Percentiles rank a stretch among this genome's conserved stretches.
phyloP scores from a whole-genome alignment of 352 stramenopile species.

The Phytophthora tentaculata region DNA sequence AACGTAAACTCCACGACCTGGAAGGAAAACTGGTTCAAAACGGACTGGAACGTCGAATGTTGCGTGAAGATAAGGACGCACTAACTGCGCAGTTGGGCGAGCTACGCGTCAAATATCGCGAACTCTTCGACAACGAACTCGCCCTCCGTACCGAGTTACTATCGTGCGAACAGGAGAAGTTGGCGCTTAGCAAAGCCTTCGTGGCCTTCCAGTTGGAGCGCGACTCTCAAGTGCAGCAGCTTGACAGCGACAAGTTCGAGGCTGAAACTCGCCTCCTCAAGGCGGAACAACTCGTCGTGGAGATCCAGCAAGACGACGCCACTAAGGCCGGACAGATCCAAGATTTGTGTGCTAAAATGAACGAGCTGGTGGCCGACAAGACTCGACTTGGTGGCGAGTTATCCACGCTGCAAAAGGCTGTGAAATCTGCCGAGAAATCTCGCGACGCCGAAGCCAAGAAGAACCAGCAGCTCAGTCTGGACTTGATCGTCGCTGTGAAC shows the following conservation, averaged over 20 bases:
- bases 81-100: constrained; percentile 45
- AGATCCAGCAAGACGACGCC: constrained; percentile 65
- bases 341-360: constrained; percentile 64
- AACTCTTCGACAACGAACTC: constrained; percentile 69
- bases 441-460: constrained; percentile 54
- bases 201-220: constrained; percentile 70
- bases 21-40: constrained; percentile 48
- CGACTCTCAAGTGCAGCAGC: constrained; percentile 42
- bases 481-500: constrained; percentile 72
- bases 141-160: constrained; percentile 65
- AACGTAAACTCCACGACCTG: constrained; percentile 43
- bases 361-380: constrained; percentile 59
- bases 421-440: constrained; percentile 35
- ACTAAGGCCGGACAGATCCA: constrained; percentile 64
- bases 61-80: constrained; percentile 64
- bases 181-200: constrained; percentile 70
- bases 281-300: constrained; percentile 65
- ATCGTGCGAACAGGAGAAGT: constrained; percentile 68
- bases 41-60: constrained; percentile 45
- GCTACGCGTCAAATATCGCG: constrained; percentile 62
- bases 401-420: constrained; percentile 42
- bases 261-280: constrained; percentile 66
- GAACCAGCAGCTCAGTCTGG: constrained; percentile 73
- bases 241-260: constrained; percentile 71
- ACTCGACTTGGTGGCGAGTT: constrained; percentile 41